Conservation (phyloP, 176 grass and related monocot genomes). For the Zea luxurians region DNA sequence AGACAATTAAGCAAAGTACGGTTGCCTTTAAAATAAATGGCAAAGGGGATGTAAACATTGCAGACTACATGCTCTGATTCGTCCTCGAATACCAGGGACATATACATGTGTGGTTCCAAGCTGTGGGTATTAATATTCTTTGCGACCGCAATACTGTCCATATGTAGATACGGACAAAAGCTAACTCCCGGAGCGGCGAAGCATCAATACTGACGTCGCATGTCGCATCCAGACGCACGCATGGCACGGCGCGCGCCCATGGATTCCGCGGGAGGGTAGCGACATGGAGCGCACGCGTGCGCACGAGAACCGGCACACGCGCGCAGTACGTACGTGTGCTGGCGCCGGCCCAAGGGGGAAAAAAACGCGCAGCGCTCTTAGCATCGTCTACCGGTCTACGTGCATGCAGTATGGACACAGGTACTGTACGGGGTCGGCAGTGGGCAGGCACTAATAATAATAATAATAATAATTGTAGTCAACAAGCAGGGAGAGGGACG, state of each 20-base stretch:
- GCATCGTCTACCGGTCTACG: not conserved
- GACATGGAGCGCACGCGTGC: conserved; percentile 49
- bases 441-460: not conserved
- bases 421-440: not conserved
- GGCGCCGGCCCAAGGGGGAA: not conserved
- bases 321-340: not conserved
- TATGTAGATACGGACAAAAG: not conserved
- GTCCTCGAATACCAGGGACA: not conserved
- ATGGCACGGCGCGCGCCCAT: not conserved
- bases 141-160: no score
- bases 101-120: no score
- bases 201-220: not conserved
- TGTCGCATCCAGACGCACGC: conserved; percentile 17
- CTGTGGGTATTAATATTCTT: no score
- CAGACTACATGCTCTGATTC: not conserved
- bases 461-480: not conserved
- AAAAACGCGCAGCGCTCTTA: not conserved
- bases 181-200: conserved; percentile 4
- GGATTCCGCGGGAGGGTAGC: not conserved
- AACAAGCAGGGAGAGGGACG: not conserved
- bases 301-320: not conserved
- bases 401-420: conserved; percentile 12
- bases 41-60: not conserved
- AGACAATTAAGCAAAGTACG: not conserved
- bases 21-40: not conserved